Evolutionary conservation across 805 yeast genomes (phyloP), one percentile per base, ranked within the genome.

Genomic region (Blastobotrys parvus): DNA sequence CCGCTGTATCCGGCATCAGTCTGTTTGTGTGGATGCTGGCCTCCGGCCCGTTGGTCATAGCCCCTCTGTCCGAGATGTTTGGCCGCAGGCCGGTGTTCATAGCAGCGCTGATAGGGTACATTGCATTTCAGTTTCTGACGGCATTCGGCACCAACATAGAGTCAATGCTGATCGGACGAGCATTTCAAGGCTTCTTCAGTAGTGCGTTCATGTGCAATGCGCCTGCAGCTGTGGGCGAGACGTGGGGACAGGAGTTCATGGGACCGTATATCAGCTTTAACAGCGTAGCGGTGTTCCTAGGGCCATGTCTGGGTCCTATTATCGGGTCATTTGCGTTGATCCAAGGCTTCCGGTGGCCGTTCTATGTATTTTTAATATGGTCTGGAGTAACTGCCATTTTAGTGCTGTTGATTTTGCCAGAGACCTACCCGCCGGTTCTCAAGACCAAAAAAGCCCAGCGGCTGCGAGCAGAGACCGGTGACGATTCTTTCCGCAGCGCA

Each of bases 371-470:
- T 52, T 58, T 80, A 21, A 77, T 82, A 16, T 75, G 78, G 54
- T 72, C 80, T 47, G 83, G 78, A 3, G 7, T 25, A 8, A 83
- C 78, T 3, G 70, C 73, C 1, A 63, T 77, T 47, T 65, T 78
- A 46, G 60, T 61, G 44, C 72, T 65, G 13, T 61, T 56, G 4
- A 48, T 67, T 49, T 74, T 67, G 43, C 82, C 72, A 4, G 95
- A 86, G 62, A 86, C 85, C 1, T 77, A 80, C 62, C 84, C 90
- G 3, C 95, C 95, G 5, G 86, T 79, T 4, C 78, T 86, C 44
- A 66, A 84, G 48, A 80, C 78, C 55, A 71, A 58, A 42, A 75
- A 80, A 59, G 94, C 95, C 20, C 64, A 63, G 45, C 71, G 63
- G 55, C 57, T 84, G 50, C 76, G 95, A n/a, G 51, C 51, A 21